Evolutionary conservation across 108 stramenopile genomes (phyloP).

Genomic region (Cyclostephanos tholiformis): DNA sequence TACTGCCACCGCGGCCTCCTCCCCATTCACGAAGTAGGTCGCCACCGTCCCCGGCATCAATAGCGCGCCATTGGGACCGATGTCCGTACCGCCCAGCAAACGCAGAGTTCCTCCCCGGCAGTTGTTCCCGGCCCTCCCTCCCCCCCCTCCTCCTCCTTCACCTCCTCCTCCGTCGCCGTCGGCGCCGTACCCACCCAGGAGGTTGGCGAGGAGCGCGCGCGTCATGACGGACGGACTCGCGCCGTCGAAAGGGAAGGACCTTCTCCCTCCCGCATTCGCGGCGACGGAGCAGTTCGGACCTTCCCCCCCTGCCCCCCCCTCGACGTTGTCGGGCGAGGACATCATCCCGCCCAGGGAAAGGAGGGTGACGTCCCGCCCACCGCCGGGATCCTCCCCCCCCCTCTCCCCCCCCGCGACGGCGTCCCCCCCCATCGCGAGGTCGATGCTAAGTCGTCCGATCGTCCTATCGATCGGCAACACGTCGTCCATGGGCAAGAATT

Average conservation of each 20-base stretch:
- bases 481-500: conserved; percentile 94
- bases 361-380: conserved; percentile 10
- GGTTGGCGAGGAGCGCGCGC: conserved; percentile 34
- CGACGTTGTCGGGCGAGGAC: conserved; percentile 2
- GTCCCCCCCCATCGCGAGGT: conserved; percentile 23
- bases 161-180: not conserved
- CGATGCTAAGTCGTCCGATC: conserved; percentile 47
- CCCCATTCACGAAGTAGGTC: conserved; percentile 23
- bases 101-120: conserved; percentile 18
- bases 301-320: too few species aligned
- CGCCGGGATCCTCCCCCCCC: conserved; percentile 6
- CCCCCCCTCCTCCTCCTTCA: not conserved
- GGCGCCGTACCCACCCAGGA: conserved; percentile 26
- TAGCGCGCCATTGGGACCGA: conserved; percentile 57
- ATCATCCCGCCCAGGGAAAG: conserved; percentile 45
- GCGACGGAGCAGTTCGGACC: too few species aligned
- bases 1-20: not conserved
- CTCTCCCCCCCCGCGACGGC: not conserved
- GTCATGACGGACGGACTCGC: conserved; percentile 29
- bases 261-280: too few species aligned
- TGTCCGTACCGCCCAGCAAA: conserved; percentile 41
- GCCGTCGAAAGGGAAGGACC: not conserved
- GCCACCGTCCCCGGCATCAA: conserved; percentile 56
- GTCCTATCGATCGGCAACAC: conserved; percentile 76
- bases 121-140: not conserved